phyloP scores from a whole-genome alignment of 2,329 filamentous ascomycete species.

The Chrysoporthe cubensis region DNA sequence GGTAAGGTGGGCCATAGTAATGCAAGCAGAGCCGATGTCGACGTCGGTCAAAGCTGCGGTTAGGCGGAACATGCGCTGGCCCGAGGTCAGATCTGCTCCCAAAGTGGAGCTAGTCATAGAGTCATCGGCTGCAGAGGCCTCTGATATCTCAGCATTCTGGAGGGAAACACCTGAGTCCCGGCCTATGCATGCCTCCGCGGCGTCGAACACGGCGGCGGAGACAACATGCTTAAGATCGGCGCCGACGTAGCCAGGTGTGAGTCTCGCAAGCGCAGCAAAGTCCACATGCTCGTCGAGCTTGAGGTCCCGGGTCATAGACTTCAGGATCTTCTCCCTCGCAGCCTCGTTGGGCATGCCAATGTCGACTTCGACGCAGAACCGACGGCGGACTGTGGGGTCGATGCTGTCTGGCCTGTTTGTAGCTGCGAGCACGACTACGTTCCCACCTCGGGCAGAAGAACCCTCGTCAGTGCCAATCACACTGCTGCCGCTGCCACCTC shows the following conservation, averaged over 20 bases:
- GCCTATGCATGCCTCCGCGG: conserved; percentile 34
- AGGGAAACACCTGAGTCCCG: not conserved
- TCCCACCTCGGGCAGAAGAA: conserved; percentile 72
- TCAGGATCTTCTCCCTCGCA: conserved; percentile 77
- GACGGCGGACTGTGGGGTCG: conserved; percentile 74
- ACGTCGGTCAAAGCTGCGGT: conserved; percentile 26
- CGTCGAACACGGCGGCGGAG: conserved; percentile 46
- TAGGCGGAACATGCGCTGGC: conserved; percentile 26
- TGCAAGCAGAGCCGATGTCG: conserved; percentile 32
- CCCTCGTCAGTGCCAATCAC: conserved; percentile 81
- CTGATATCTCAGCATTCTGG: not conserved
- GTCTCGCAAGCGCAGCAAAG: conserved; percentile 73
- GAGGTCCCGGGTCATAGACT: conserved; percentile 70
- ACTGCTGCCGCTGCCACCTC: conserved; percentile 53
- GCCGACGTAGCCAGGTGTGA: conserved; percentile 91
- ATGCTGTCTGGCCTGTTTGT: conserved; percentile 88
- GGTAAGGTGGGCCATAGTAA: conserved; percentile 68
- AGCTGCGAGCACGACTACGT: conserved; percentile 87
- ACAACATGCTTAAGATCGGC: conserved; percentile 78
- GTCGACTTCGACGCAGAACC: conserved; percentile 83
- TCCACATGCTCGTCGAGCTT: conserved; percentile 71
- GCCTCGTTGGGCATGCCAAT: conserved; percentile 83
- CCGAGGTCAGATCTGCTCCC: not conserved
- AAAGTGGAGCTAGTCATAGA: not conserved
- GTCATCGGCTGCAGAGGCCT: not conserved